Conservation (phyloP, 1,139 yeast species). For the Candida tropicalis region DNA sequence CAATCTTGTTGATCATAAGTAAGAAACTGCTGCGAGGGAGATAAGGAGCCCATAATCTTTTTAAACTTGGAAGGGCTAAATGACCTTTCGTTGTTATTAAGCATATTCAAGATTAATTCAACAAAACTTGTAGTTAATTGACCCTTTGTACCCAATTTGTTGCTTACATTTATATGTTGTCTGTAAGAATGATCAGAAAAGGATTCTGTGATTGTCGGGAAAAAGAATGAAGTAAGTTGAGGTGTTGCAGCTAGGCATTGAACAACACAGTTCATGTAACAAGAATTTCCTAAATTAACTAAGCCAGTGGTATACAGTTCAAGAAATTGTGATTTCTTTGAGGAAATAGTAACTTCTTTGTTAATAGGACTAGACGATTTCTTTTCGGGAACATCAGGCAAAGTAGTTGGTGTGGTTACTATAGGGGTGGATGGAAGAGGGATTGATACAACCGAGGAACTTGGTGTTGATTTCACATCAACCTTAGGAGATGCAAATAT, state of each 20-base stretch:
- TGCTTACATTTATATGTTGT: constrained; percentile 72
- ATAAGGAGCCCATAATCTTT: constrained; percentile 63
- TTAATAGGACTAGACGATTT: constrained; percentile 19
- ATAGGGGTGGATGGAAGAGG: constrained; percentile 4
- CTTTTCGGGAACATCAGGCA: constrained; percentile 2
- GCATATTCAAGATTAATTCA: constrained; percentile 61
- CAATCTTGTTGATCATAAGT: constrained; percentile 92
- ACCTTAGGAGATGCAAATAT: constrained; percentile 3
- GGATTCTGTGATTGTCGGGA: constrained; percentile 29
- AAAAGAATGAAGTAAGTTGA: constrained; percentile 44
- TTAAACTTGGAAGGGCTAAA: constrained; percentile 64
- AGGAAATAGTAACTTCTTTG: constrained; percentile 6
- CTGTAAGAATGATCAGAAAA: constrained; percentile 50
- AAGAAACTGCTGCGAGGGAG: constrained; percentile 63
- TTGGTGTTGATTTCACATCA: constrained; percentile 1
- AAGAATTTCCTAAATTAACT: constrained; percentile 84
- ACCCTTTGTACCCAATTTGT: constrained; percentile 84
- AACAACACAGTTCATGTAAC: constrained; percentile 89
- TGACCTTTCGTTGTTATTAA: constrained; percentile 47
- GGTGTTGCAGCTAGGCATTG: constrained; percentile 70
- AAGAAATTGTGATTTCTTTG: constrained; percentile 22
- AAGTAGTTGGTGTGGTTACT: constrained; percentile 2
- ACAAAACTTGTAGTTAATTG: constrained; percentile 76
- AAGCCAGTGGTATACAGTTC: constrained; percentile 58
- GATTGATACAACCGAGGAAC: neutral